phyloP scores from a whole-genome alignment of 805 yeast genomes.

The Dipodascopsis uninucleata region DNA sequence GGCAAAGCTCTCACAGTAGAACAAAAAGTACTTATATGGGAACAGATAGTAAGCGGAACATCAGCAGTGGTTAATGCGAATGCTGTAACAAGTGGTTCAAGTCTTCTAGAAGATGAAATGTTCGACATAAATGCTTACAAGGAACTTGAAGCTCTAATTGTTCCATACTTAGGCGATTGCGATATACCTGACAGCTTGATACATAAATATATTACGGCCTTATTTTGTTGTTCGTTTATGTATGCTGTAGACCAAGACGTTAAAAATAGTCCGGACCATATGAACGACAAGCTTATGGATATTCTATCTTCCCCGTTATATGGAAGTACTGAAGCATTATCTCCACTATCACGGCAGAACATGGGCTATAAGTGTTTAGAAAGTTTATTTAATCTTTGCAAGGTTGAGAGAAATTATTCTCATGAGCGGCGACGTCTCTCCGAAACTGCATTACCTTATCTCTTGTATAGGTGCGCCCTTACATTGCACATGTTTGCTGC shows the following conservation, averaged over 20 bases:
- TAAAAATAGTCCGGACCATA: slow-evolving; percentile 32
- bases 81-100: slow-evolving; percentile 32
- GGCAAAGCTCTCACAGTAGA: slow-evolving; percentile 9
- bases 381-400: slow-evolving; percentile 47
- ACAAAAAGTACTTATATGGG: slow-evolving; percentile 31
- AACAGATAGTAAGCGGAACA: slow-evolving; percentile 35
- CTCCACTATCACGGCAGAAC: slow-evolving; percentile 42
- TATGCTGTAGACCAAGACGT: slow-evolving; percentile 47
- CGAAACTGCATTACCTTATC: slow-evolving; percentile 43
- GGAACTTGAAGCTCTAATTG: slow-evolving; percentile 41
- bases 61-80: slow-evolving; percentile 26
- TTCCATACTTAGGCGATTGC: slow-evolving; percentile 40
- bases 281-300: slow-evolving; percentile 41
- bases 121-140: slow-evolving; percentile 48
- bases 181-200: slow-evolving; percentile 38
- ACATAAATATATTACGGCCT: slow-evolving; percentile 43
- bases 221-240: slow-evolving; percentile 59
- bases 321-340: slow-evolving; percentile 59
- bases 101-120: slow-evolving; percentile 40
- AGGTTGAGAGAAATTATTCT: slow-evolving; percentile 24
- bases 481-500: slow-evolving; percentile 60
- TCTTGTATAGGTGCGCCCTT: slow-evolving; percentile 57
- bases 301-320: slow-evolving; percentile 50
- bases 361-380: slow-evolving; percentile 56
- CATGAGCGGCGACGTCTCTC: slow-evolving; percentile 27